Evolutionary conservation across 495 filamentous ascomycete genomes (phyloP).

Genomic region (Penicillium ucsense): DNA sequence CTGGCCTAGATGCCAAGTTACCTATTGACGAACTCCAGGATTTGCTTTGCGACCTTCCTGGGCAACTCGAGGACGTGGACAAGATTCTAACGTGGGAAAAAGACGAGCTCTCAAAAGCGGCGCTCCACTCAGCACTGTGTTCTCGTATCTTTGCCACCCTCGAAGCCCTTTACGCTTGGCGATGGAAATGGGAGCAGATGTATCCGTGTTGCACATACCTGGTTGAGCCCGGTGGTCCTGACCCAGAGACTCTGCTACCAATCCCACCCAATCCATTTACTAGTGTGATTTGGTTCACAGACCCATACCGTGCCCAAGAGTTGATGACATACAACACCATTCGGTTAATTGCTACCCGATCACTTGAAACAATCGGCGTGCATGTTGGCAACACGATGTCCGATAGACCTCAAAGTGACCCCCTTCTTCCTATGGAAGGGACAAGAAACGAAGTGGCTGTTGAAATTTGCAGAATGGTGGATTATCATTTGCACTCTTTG

Average conservation of each 20-base stretch:
- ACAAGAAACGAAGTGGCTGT: constrained; percentile 8
- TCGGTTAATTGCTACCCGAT: constrained; percentile 3
- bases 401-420: neutral
- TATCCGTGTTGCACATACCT: constrained; percentile 5
- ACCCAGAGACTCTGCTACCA: neutral
- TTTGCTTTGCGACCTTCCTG: constrained; percentile 7
- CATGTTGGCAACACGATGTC: neutral
- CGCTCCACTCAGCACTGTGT: neutral
- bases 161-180: constrained; percentile 8
- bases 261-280: constrained; percentile 10
- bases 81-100: neutral
- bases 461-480: constrained; percentile 13
- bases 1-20: constrained; percentile 4
- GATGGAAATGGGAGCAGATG: constrained; percentile 8
- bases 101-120: neutral
- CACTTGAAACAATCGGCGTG: constrained; percentile 2
- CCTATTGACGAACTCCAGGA: constrained; percentile 6
- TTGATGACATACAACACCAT: constrained; percentile 8
- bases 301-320: constrained; percentile 7
- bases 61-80: constrained; percentile 9
- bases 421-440: constrained; percentile 14
- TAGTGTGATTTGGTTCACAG: constrained; percentile 8
- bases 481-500: constrained; percentile 8
- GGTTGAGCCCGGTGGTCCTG: neutral
- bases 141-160: neutral